phyloP scores from a whole-genome alignment of 345 rosid genomes.

The Fremontodendron californicum region DNA sequence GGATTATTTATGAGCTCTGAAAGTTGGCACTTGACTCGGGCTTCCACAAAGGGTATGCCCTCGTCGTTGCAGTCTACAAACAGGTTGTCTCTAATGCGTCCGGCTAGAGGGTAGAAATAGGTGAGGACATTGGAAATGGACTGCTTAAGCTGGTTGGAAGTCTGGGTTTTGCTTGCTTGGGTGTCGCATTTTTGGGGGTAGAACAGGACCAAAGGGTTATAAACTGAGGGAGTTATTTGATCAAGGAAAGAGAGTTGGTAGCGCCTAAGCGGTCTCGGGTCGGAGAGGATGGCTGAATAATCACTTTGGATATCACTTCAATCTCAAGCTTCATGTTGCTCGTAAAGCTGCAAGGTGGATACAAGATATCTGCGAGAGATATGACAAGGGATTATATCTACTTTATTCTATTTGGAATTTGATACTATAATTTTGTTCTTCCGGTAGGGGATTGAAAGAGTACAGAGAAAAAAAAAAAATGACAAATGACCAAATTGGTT shows the following conservation, averaged over 20 bases:
- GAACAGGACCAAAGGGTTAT: not conserved
- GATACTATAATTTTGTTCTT: too few relatives aligned
- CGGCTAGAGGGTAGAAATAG: not conserved
- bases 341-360: not conserved
- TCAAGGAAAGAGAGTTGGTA: slow-evolving; percentile 8
- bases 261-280: not conserved
- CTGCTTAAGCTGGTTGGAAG: not conserved
- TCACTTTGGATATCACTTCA: not conserved
- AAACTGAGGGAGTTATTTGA: not conserved
- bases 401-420: too few relatives aligned
- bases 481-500: too few relatives aligned
- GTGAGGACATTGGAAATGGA: not conserved
- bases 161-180: not conserved
- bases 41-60: slow-evolving; percentile 24
- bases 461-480: too few relatives aligned
- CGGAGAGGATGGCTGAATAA: not conserved
- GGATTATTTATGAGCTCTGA: slow-evolving; percentile 16
- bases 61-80: slow-evolving; percentile 26
- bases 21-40: slow-evolving; percentile 25
- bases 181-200: not conserved
- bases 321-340: not conserved
- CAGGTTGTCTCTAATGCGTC: not conserved
- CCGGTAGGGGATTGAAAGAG: too few relatives aligned
- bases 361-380: too few relatives aligned
- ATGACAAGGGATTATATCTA: too few relatives aligned